These are phyloP conservation scores for Xerocomus brunneocitrinus DNA, from an alignment of 768 basidiomycete species.

Conservation along the genomic window DNA sequence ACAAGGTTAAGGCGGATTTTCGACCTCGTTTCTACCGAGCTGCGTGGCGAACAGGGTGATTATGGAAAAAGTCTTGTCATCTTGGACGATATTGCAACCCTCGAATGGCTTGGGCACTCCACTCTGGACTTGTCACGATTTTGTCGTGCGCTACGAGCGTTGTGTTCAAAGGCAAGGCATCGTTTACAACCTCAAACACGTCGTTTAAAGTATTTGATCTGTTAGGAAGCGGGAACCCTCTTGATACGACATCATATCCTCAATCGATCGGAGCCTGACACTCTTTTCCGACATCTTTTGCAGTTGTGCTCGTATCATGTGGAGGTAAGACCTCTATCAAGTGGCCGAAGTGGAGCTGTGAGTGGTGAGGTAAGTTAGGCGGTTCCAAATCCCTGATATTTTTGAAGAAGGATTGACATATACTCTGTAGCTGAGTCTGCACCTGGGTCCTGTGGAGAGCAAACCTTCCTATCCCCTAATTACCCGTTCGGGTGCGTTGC, in stretches of 20 bases:
- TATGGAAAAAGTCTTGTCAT: slow-evolving; percentile 43
- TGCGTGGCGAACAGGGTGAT: slow-evolving; percentile 13
- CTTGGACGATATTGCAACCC: slow-evolving; percentile 62
- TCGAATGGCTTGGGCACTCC: slow-evolving; percentile 69
- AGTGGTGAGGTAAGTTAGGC: slow-evolving; percentile 60
- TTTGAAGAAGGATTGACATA: neutral
- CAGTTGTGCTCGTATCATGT: slow-evolving; percentile 66
- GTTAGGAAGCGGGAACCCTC: slow-evolving; percentile 50
- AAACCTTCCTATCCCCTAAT: slow-evolving; percentile 36
- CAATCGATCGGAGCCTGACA: slow-evolving; percentile 53
- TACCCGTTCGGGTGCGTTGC: slow-evolving; percentile 53
- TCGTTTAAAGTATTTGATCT: neutral
- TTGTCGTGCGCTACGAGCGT: slow-evolving; percentile 50
- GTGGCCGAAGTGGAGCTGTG: slow-evolving; percentile 72
- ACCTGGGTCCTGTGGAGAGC: slow-evolving; percentile 44
- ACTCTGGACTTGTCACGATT: slow-evolving; percentile 51
- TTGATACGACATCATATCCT: slow-evolving; percentile 61
- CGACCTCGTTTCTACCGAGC: slow-evolving; percentile 31
- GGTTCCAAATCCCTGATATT: neutral
- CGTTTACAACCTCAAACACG: neutral
- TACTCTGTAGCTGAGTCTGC: slow-evolving; percentile 53
- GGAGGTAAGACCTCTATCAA: slow-evolving; percentile 66
- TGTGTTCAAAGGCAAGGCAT: slow-evolving; percentile 49
- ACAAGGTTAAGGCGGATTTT: slow-evolving; percentile 31
- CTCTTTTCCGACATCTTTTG: slow-evolving; percentile 52